These are phyloP conservation scores for Coemansia sp. DNA, from an alignment of 192 early-diverging fungal genomes.

Conservation along the genomic window DNA sequence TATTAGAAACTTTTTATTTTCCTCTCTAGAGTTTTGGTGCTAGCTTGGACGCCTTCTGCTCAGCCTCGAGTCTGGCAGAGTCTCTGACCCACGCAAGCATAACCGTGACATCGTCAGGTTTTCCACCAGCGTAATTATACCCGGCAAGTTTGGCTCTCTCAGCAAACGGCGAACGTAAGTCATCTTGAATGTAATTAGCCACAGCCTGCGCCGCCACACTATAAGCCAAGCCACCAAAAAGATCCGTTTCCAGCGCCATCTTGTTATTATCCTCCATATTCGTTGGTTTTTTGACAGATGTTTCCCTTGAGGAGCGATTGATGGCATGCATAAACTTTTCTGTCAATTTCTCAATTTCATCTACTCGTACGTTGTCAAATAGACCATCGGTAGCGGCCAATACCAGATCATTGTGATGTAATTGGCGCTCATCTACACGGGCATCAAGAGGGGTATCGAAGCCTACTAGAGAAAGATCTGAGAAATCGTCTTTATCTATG, in stretches of 20 bases:
- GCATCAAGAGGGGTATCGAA: conserved; percentile 48
- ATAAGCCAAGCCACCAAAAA: conserved; percentile 52
- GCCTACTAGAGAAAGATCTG: conserved; percentile 27
- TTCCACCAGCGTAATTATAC: conserved; percentile 45
- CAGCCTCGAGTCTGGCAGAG: conserved; percentile 21
- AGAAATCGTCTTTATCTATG: conserved; percentile 39
- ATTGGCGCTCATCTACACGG: conserved; percentile 18
- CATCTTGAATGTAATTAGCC: conserved; percentile 47
- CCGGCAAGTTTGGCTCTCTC: conserved; percentile 54
- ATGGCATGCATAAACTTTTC: conserved; percentile 50
- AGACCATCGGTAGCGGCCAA: conserved; percentile 52
- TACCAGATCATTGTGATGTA: conserved; percentile 41
- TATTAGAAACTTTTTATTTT: neutral
- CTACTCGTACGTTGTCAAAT: conserved; percentile 51
- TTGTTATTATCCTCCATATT: neutral
- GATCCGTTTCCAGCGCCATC: conserved; percentile 12
- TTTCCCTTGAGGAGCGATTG: neutral
- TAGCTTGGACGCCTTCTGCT: conserved; percentile 12
- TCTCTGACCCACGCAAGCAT: conserved; percentile 53
- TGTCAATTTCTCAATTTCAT: conserved; percentile 48
- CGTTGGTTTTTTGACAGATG: neutral
- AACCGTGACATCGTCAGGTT: conserved; percentile 54
- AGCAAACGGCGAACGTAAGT: conserved; percentile 53
- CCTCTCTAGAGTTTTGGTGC: conserved; percentile 35
- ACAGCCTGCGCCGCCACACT: conserved; percentile 49